Base-by-base conservation (phyloP, 495 filamentous ascomycete genomes). In the Penicillium salamii region DNA sequence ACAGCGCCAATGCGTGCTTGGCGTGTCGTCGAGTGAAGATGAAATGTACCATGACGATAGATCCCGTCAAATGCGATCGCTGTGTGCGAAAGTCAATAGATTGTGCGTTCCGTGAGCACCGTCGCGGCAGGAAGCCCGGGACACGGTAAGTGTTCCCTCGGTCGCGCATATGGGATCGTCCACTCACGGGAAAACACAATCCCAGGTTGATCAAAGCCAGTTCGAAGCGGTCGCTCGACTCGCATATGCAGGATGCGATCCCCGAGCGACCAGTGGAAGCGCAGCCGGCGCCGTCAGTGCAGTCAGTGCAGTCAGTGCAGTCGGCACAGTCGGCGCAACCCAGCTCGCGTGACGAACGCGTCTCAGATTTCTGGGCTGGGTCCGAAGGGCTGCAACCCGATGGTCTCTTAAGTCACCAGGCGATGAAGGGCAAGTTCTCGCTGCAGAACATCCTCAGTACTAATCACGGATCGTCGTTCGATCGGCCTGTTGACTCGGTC, bases 391-490 rank as follows among this genome's bases (percentile, higher is more conserved):
- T 55, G n/a, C 53, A 55, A 42, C 53, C 53, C 14, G 34, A 42
- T 28, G 53, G 42, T 5, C 14, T 55, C 11, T 21, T 55, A 17
- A 55, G 41, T 15, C 48, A 50, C 13, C 47, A 58, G 20, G 52
- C 55, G 11, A 51, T 53, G 49, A 46, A 42, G 38, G 57, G 57
- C 9, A 52, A 55, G 38, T 60, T 60, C 28, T 60, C 57, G 5
- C 40, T 60, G 2, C 48, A 48, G 19, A 50, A 56, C 28, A 52
- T 60, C 36, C 57, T 60, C 23, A 52, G 48, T 21, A 39, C 36
- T 3, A 39, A 39, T 39, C 36, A 39, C 21, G 36, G 36, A 11
- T 20, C 36, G 36, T 21, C 36, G 3, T 21, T 11, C 20, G 18
- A 39, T 21, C 36, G 17, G 33, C 32, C 50, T 24, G 45, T 44